Conservation (phyloP, 179 eudicot species). For the Spinacia oleracea region DNA sequence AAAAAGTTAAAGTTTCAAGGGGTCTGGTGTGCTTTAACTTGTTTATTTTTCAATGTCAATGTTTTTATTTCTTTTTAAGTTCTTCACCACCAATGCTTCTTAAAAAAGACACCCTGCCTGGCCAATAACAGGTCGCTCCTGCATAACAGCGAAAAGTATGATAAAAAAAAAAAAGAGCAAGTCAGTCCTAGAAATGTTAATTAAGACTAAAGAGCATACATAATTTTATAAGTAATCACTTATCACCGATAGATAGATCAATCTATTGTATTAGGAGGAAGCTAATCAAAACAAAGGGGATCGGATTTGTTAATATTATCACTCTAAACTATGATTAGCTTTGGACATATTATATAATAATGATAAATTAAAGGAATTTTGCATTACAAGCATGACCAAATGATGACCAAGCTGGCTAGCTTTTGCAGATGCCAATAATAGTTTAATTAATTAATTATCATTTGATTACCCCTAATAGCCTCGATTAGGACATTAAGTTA, state of each 20-base stretch:
- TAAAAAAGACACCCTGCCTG: constrained; percentile 4
- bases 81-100: constrained; percentile 5
- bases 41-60: background rate
- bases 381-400: constrained; percentile 40
- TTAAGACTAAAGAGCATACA: constrained; percentile 11
- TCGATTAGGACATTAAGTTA: constrained; percentile 21
- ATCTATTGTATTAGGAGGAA: constrained; percentile 4
- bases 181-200: constrained; percentile 14
- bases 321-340: constrained; percentile 38
- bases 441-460: too few species aligned
- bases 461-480: constrained; percentile 21
- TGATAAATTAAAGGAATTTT: constrained; percentile 20
- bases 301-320: constrained; percentile 43
- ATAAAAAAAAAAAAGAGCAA: constrained; percentile 26
- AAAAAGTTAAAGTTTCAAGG: background rate
- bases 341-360: constrained; percentile 26
- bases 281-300: constrained; percentile 23
- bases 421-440: constrained; percentile 33
- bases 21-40: background rate
- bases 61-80: background rate
- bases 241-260: background rate
- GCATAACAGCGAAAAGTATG: constrained; percentile 26
- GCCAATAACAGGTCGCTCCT: constrained; percentile 28
- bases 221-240: constrained; percentile 24
- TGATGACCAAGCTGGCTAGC: constrained; percentile 39